Conservation (phyloP, 2,329 filamentous ascomycete genomes). For the Grosmannia huntii region DNA sequence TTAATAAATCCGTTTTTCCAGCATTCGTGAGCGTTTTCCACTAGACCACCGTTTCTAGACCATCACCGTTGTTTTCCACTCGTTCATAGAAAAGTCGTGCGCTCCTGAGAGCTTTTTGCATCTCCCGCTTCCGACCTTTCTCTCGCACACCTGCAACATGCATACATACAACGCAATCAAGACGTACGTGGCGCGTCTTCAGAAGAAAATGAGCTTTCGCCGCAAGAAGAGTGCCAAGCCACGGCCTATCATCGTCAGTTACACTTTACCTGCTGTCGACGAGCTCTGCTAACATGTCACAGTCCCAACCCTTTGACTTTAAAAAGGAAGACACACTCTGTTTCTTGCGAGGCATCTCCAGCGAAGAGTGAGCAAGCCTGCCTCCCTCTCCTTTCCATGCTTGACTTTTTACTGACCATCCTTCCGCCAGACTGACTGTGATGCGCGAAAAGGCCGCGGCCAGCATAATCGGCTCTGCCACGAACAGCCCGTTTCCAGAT, state of each 20-base stretch:
- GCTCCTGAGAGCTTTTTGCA: neutral
- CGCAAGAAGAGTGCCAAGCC: slow-evolving; percentile 27
- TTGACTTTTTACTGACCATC: neutral
- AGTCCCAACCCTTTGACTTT: slow-evolving; percentile 49
- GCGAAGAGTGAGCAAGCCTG: slow-evolving; percentile 40
- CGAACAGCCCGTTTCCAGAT: slow-evolving; percentile 6
- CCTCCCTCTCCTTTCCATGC: neutral
- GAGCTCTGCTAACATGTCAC: neutral
- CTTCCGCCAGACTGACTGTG: slow-evolving; percentile 4
- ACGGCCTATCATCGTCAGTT: slow-evolving; percentile 33
- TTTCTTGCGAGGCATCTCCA: slow-evolving; percentile 38
- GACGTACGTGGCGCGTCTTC: slow-evolving; percentile 30
- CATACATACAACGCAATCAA: slow-evolving; percentile 28
- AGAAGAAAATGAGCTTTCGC: slow-evolving; percentile 26
- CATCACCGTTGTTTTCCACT: neutral
- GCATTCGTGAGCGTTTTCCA: neutral
- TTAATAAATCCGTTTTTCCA: neutral
- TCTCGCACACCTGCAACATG: slow-evolving; percentile 7
- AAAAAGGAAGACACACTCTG: slow-evolving; percentile 34
- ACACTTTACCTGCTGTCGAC: slow-evolving; percentile 29
- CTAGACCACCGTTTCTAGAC: neutral
- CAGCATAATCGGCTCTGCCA: slow-evolving; percentile 10
- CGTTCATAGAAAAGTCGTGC: neutral
- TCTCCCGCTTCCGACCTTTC: neutral
- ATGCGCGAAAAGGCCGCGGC: slow-evolving; percentile 13